Evolutionary conservation across 23 red algal species (phyloP), one percentile per base, ranked within the genome.

Genomic region (Gracilaria vermiculophylla): DNA sequence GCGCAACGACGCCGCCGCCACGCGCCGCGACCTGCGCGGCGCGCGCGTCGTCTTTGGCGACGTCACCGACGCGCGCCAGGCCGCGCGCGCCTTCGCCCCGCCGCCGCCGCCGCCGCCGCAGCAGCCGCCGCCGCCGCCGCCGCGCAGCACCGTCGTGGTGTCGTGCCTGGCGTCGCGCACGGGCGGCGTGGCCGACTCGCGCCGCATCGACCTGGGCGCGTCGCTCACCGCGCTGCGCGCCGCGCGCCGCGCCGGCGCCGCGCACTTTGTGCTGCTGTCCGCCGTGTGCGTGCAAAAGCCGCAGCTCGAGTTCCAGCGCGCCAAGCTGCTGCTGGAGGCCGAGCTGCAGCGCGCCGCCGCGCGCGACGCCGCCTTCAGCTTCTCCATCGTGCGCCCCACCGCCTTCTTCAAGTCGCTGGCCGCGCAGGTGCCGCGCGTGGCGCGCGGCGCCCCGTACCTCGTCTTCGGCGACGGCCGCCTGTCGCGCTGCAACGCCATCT

Each of bases 351-450:
- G 48, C 33, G 34, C 9, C 2, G 92, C 92, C 12, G 83, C 81
- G 39, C 31, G 48, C 19, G 92, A 89, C 6, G 47, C 27, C 25
- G 23, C 34, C 32, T 94, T 94, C 83, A 78, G 81, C 29, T 94
- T 81, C 53, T 52, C 41, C 27, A 88, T 94, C 20, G 92, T 94
- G 4, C 61, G 92, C 35, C 92, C 92, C 21, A 94, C 92, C 5
- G 92, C 92, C 20, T 94, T 94, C 40, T 94, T 94, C 83, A 94
- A 94, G 76, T 79, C 69, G n/a, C 77, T 94, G 25, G 92, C 92
- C 16, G 92, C 72, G 62, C 92, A 94, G 61, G 55, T 94, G 6
- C 78, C 62, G 23, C 82, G 92, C 23, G 17, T 88, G 50, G 56
- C 57, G 36, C 69, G 80, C 28, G 92, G 92, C 31, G 77, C 53